Base-by-base conservation (phyloP, 2,329 filamentous ascomycete species). In the Botrytis porri region DNA sequence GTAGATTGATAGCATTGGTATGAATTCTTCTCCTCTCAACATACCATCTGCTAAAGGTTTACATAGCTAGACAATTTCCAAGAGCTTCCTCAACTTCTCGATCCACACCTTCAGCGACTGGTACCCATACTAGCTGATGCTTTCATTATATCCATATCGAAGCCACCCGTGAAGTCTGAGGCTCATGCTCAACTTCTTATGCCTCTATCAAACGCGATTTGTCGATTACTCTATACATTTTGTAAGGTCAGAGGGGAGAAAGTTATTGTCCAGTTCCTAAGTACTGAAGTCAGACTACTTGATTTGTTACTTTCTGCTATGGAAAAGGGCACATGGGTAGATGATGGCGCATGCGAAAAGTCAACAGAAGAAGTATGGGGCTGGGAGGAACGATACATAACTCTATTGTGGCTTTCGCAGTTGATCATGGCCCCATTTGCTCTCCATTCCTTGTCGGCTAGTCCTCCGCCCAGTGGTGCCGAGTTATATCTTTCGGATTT, bases 161-260 rank as follows among this genome's bases (percentile, higher is more conserved):
- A 81, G 83, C 80, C 83, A 81, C 77, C 81, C 81, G 80, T 57
- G 74, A 83, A 79, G 79, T 79, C 73, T n/a, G 70, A 61, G 51
- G 71, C 39, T 77, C 81, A 60, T 79, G 77, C 39, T 69, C 78
- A 64, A 76, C 79, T 79, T 6, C 73, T 81, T n/a, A 70, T 79
- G 54, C 77, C 82, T 67, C 6, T 83, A 61, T 78, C 81, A 14
- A 81, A 88, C 74, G 94, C 93, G 7, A 90, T 97, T 72, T 93
- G 92, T 81, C 89, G 88, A 75, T 85, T 98, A 3, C 82, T 99
- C 51, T 98, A 98, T 81, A 92, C 91, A 0, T 92, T 99, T 74
- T 98, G 94, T 86, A 99, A 99, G 83, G 92, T 98, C 69, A 89
- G 96, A 70, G 95, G 96, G 37, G 91, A 96, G 80, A 98, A 98